Conservation (phyloP, 805 yeast species). For the Candida bentonensis region DNA sequence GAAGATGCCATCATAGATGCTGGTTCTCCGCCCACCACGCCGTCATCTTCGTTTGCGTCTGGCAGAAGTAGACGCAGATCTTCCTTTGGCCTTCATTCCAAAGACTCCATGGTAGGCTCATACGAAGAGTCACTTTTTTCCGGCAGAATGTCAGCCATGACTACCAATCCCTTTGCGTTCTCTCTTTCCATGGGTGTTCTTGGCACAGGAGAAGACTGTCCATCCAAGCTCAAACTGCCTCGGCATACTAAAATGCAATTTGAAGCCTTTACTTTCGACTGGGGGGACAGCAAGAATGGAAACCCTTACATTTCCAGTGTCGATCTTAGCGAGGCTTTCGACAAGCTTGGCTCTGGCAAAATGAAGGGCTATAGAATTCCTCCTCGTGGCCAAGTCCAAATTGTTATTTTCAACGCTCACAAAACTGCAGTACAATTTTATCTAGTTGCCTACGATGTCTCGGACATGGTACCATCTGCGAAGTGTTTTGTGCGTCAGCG, state of each 20-base stretch:
- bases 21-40: neutral
- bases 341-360: neutral
- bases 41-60: too few species aligned
- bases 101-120: slow-evolving; percentile 19
- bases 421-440: slow-evolving; percentile 20
- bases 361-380: slow-evolving; percentile 20
- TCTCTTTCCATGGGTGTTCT: slow-evolving; percentile 18
- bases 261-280: slow-evolving; percentile 19
- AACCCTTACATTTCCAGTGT: slow-evolving; percentile 18
- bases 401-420: slow-evolving; percentile 19
- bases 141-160: slow-evolving; percentile 18
- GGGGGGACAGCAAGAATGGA: slow-evolving; percentile 9
- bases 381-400: slow-evolving; percentile 20
- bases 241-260: slow-evolving; percentile 15
- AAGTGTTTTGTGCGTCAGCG: slow-evolving; percentile 21
- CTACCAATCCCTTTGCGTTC: slow-evolving; percentile 14
- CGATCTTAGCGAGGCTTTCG: slow-evolving; percentile 7
- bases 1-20: neutral
- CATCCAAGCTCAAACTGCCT: slow-evolving; percentile 13
- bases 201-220: slow-evolving; percentile 13
- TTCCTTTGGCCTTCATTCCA: neutral
- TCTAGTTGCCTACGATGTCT: slow-evolving; percentile 21
- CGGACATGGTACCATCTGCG: slow-evolving; percentile 16
- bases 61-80: neutral
- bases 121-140: slow-evolving; percentile 21